Conservation (phyloP, 1,139 yeast genomes). For the Arxiozyma telluris region DNA sequence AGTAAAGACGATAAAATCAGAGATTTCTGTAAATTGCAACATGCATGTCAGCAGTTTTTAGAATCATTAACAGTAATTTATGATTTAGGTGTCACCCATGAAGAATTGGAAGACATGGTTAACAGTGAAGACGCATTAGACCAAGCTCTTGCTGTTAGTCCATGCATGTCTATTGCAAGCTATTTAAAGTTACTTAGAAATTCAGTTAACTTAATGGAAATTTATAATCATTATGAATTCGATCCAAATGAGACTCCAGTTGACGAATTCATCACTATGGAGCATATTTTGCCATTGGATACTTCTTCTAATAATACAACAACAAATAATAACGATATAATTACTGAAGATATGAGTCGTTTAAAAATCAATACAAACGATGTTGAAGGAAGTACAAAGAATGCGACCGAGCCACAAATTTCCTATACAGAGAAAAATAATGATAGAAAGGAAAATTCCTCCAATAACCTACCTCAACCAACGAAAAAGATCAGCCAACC, state of each 20-base stretch:
- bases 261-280: slow-evolving; percentile 7
- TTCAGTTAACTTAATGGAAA: slow-evolving; percentile 3
- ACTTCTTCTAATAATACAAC: background rate
- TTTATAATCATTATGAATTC: slow-evolving; percentile 9
- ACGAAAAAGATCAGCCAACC: background rate
- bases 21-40: slow-evolving; percentile 10
- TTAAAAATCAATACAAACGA: slow-evolving; percentile 9
- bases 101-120: slow-evolving; percentile 2
- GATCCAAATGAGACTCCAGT: slow-evolving; percentile 7
- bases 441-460: background rate
- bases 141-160: slow-evolving; percentile 8
- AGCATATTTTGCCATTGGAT: slow-evolving; percentile 7
- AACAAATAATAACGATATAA: slow-evolving; percentile 4
- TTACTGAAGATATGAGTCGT: slow-evolving; percentile 10
- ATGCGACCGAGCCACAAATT: background rate
- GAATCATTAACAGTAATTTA: slow-evolving; percentile 10
- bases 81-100: slow-evolving; percentile 4
- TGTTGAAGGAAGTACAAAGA: slow-evolving; percentile 4
- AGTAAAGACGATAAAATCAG: slow-evolving; percentile 4
- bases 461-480: background rate
- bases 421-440: slow-evolving; percentile 1
- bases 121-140: slow-evolving; percentile 5
- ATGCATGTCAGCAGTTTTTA: slow-evolving; percentile 9
- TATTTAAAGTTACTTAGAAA: slow-evolving; percentile 4
- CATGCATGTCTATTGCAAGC: slow-evolving; percentile 11